phyloP scores from a whole-genome alignment of 345 rosid species.

The Capsella bursapastoris region DNA sequence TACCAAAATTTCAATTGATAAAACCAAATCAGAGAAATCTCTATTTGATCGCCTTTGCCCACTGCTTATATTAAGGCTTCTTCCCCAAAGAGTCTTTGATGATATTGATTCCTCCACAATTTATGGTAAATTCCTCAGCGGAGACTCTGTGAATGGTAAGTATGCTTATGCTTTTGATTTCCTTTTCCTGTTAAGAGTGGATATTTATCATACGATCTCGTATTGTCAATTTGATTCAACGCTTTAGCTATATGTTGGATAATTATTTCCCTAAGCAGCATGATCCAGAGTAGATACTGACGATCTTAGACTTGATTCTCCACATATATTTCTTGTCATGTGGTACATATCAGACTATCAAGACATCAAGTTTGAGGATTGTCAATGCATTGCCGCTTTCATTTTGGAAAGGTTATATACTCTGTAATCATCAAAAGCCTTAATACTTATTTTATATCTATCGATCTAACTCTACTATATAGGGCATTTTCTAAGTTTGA shows the following conservation, averaged over 20 bases:
- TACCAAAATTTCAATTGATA: slow-evolving; percentile 46
- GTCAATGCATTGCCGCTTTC: slow-evolving; percentile 62
- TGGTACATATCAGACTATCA: slow-evolving; percentile 49
- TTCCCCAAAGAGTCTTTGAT: slow-evolving; percentile 80
- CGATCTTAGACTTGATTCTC: slow-evolving; percentile 4
- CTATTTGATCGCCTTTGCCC: slow-evolving; percentile 88
- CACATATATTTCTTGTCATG: slow-evolving; percentile 11
- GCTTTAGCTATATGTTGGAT: slow-evolving; percentile 20
- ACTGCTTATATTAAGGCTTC: slow-evolving; percentile 76
- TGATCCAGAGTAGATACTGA: slow-evolving; percentile 17
- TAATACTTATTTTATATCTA: slow-evolving; percentile 33
- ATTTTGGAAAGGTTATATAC: slow-evolving; percentile 70
- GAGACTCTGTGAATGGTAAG: slow-evolving; percentile 53
- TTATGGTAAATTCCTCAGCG: slow-evolving; percentile 61
- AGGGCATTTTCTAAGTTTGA: slow-evolving; percentile 77
- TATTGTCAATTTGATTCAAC: slow-evolving; percentile 16
- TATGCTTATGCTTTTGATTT: slow-evolving; percentile 24
- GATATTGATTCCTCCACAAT: slow-evolving; percentile 54
- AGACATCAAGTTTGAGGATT: slow-evolving; percentile 51
- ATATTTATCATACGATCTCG: slow-evolving; percentile 8
- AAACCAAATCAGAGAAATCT: slow-evolving; percentile 48
- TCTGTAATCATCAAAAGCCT: slow-evolving; percentile 29
- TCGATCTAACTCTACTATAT: slow-evolving; percentile 36
- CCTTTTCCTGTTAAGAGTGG: slow-evolving; percentile 5
- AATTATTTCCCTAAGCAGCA: background rate